A percentile compares a stretch with the other conserved stretches of the same genome.
phyloP scores from a whole-genome alignment of 805 yeast species.

The Candida fluviatilis region DNA sequence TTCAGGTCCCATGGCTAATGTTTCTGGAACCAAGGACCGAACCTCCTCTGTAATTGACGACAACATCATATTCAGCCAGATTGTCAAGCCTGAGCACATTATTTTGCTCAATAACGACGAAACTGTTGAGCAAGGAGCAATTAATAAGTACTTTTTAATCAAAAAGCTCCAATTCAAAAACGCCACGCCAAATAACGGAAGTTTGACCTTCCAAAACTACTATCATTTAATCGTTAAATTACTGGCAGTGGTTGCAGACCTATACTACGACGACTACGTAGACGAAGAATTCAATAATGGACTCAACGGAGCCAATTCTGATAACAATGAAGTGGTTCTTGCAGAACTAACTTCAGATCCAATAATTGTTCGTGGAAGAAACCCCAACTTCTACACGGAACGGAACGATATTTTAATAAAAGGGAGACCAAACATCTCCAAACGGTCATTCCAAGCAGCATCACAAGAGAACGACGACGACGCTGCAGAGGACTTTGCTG shows the following conservation, averaged over 20 bases:
- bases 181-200: conserved; percentile 52
- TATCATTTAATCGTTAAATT: conserved; percentile 35
- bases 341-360: conserved; percentile 37
- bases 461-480: conserved; percentile 1
- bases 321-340: conserved; percentile 27
- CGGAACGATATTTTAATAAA: conserved; percentile 45
- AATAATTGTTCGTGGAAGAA: conserved; percentile 56
- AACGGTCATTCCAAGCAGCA: conserved; percentile 14
- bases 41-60: conserved; percentile 5
- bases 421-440: conserved; percentile 16
- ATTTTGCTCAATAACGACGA: conserved; percentile 22
- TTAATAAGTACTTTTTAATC: conserved; percentile 29
- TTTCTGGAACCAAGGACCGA: conserved; percentile 7
- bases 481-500: neutral
- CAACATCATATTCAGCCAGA: conserved; percentile 9
- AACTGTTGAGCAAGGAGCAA: conserved; percentile 16
- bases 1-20: neutral
- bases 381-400: conserved; percentile 56
- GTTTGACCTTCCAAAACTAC: conserved; percentile 42
- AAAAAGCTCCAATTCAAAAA: conserved; percentile 45
- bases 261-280: conserved; percentile 34
- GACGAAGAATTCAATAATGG: conserved; percentile 23
- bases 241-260: conserved; percentile 34
- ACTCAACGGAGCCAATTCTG: conserved; percentile 13
- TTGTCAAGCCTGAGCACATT: conserved; percentile 21